Evolutionary conservation across 495 filamentous ascomycete genomes (phyloP).

Genomic region (Neurospora sp.): DNA sequence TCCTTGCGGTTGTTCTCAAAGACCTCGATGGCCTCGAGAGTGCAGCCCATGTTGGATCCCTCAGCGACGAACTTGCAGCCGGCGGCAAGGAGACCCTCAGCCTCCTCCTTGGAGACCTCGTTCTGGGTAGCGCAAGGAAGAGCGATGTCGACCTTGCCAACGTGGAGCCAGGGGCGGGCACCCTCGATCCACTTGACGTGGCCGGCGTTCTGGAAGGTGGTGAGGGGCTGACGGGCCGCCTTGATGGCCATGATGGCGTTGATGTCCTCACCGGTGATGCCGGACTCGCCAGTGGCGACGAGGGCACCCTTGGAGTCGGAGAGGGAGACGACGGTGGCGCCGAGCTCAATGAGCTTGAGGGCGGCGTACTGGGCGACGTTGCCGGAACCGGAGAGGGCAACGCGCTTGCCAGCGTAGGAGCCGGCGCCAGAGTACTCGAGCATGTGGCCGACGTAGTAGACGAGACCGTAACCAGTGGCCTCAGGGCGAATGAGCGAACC

Average conservation of each 20-base stretch:
- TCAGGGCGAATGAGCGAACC: conserved; percentile 92
- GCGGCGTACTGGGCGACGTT: conserved; percentile 98
- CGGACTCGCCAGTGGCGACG: conserved; percentile 52
- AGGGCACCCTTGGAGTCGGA: conserved; percentile 86
- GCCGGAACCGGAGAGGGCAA: conserved; percentile 93
- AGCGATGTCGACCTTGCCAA: conserved; percentile 80
- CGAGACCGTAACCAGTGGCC: conserved; percentile 92
- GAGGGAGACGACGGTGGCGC: conserved; percentile 83
- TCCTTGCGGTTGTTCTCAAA: conserved; percentile 75
- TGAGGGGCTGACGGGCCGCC: conserved; percentile 74
- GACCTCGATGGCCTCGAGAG: conserved; percentile 85
- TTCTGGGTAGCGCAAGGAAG: conserved; percentile 95
- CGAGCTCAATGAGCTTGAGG: conserved; percentile 93
- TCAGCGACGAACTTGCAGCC: conserved; percentile 87
- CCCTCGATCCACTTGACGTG: conserved; percentile 84
- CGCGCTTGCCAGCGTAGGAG: conserved; percentile 81
- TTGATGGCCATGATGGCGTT: conserved; percentile 70
- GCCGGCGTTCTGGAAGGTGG: conserved; percentile 41
- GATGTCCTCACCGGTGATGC: conserved; percentile 72
- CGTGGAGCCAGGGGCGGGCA: conserved; percentile 83
- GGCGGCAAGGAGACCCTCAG: conserved; percentile 62
- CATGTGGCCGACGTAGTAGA: conserved; percentile 98
- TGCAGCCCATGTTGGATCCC: conserved; percentile 98
- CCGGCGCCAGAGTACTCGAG: conserved; percentile 81
- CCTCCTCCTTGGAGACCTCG: conserved; percentile 87